Base-by-base conservation (phyloP, 2,329 filamentous ascomycete genomes). In the Sphaerostilbella broomeana region DNA sequence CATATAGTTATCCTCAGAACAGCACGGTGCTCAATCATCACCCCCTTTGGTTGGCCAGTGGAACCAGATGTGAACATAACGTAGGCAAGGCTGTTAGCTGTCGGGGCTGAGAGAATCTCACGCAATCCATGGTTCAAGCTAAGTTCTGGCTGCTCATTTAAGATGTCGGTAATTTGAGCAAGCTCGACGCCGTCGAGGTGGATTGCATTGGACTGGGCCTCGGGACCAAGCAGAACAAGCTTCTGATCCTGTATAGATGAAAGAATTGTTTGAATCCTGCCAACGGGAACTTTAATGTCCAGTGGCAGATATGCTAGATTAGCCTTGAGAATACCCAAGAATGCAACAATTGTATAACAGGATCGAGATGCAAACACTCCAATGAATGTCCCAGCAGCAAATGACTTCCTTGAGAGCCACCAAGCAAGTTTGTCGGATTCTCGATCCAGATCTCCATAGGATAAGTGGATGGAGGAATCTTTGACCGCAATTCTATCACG, bases 71-170 rank as follows among this genome's bases (percentile, higher is more conserved):
- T 39, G 21, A 39, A 39, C 13, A 33, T 32, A 18, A 33, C 37
- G n/a, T 27, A 39, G 10, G 37, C 37, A 17, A 39, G 37, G 20
- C 29, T 39, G n/a, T 19, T 25, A 13, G 37, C 13, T 18, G 37
- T 28, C 6, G 20, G 5, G 9, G 6, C 8, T 7, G 22, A 3
- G 5, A 8, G n/a, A n/a, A 13, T 10, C 6, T 9, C 12, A 7
- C 17, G 6, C 8, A 6, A 4, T 12, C 22, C n/a, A 15, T 10
- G 26, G 24, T 26, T 8, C 2, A 15, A 6, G 12, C 20, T 12
- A 5, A 12, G 21, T 25, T 56, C 54, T 2, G 58, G 25, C 3
- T 45, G 28, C 11, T 27, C 63, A 87, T 86, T 51, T 2, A 56
- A n/a, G 24, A 47, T 45, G 8, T 50, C 41, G 3, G 6, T 25